Conservation (phyloP, 2,329 filamentous ascomycete genomes). For the Xylariaceae sp. region DNA sequence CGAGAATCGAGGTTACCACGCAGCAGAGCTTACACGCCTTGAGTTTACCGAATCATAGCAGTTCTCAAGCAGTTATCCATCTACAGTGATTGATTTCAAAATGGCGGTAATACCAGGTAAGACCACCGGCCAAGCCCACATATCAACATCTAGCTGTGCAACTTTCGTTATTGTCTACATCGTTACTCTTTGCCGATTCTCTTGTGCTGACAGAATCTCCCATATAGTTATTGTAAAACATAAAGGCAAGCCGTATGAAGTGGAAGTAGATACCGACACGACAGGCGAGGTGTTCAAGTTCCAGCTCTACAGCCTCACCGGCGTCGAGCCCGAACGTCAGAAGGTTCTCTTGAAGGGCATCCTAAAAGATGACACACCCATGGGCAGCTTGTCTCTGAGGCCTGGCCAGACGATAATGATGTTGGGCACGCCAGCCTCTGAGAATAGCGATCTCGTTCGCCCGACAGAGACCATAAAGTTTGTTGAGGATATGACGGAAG, state of each 20-base stretch:
- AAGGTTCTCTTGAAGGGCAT: constrained; percentile 93
- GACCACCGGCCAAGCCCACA: too few relatives aligned
- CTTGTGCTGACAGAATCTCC: constrained; percentile 21
- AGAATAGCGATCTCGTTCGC: constrained; percentile 54
- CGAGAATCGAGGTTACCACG: too few relatives aligned
- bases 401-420: constrained; percentile 86
- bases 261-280: constrained; percentile 80
- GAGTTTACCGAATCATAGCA: too few relatives aligned
- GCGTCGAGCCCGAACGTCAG: constrained; percentile 92
- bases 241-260: constrained; percentile 88
- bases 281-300: constrained; percentile 93
- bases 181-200: constrained; percentile 1
- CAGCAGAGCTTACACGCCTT: too few relatives aligned
- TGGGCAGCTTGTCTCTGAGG: constrained; percentile 80
- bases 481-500: constrained; percentile 95
- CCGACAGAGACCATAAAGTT: constrained; percentile 84
- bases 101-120: constrained; percentile 30
- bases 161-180: background rate
- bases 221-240: constrained; percentile 82
- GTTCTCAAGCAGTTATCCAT: too few relatives aligned
- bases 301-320: constrained; percentile 90
- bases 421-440: constrained; percentile 81
- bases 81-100: constrained; percentile 10
- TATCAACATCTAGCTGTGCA: too few relatives aligned
- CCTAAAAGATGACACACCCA: constrained; percentile 88